phyloP scores from a whole-genome alignment of 2,329 filamentous ascomycete species.

The Exophiala viscosa region DNA sequence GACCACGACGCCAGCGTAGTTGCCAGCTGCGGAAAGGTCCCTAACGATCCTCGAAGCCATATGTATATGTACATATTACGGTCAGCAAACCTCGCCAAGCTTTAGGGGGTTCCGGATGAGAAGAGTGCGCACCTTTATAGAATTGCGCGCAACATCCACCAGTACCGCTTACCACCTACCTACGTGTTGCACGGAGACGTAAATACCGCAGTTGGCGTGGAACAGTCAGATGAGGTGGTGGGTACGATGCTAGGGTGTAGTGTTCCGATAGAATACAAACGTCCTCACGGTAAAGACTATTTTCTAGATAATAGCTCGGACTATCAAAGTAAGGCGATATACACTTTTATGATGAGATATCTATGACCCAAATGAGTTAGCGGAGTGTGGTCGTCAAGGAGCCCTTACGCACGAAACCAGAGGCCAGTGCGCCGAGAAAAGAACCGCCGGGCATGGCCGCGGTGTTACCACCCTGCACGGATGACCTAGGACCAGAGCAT shows the following conservation, averaged over 20 bases:
- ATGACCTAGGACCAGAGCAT: constrained; percentile 41
- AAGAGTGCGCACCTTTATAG: neutral
- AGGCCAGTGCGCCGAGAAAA: constrained; percentile 58
- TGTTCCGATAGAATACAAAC: neutral
- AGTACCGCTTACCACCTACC: neutral
- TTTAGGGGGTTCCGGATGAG: neutral
- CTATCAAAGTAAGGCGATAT: neutral
- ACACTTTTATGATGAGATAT: constrained; percentile 5
- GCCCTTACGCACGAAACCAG: constrained; percentile 60
- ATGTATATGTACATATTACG: constrained; percentile 3
- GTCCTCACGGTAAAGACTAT: constrained; percentile 1
- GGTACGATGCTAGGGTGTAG: neutral
- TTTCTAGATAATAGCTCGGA: neutral
- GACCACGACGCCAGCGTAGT: neutral
- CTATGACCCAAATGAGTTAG: neutral
- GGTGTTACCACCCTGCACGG: constrained; percentile 52
- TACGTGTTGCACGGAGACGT: constrained; percentile 2
- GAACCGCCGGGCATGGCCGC: constrained; percentile 72
- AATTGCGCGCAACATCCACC: neutral
- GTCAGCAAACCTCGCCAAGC: neutral
- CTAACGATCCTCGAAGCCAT: neutral
- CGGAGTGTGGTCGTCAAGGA: no score
- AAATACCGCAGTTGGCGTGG: constrained; percentile 4
- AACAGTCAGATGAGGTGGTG: constrained; percentile 4
- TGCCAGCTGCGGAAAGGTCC: neutral